Conservation (phyloP, 2,329 filamentous ascomycete species). For the Fusarium anguioides region DNA sequence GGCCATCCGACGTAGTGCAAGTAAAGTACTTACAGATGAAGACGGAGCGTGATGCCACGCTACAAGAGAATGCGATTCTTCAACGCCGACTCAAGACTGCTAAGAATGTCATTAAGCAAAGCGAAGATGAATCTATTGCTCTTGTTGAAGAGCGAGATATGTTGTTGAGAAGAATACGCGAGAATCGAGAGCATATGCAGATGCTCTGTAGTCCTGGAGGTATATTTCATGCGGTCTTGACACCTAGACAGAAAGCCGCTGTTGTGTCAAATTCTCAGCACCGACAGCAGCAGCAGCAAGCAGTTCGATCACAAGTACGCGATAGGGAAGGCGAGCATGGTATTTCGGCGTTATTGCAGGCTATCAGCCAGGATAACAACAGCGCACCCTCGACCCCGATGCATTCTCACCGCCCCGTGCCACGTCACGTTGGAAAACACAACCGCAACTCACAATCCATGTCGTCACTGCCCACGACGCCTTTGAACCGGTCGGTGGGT, state of each 20-base stretch:
- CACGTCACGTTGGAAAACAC: constrained; percentile 69
- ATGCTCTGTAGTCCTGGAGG: constrained; percentile 80
- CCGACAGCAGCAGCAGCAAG: constrained; percentile 62
- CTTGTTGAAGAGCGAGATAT: constrained; percentile 81
- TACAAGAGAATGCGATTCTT: constrained; percentile 73
- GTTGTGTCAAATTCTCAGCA: constrained; percentile 57
- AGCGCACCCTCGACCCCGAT: constrained; percentile 79
- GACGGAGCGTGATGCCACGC: constrained; percentile 71
- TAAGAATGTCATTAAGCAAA: constrained; percentile 81
- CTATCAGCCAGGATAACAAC: constrained; percentile 77
- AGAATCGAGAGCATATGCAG: constrained; percentile 89
- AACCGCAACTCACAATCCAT: constrained; percentile 82
- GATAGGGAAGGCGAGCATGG: constrained; percentile 68
- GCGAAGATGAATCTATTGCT: constrained; percentile 76
- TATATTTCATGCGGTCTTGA: constrained; percentile 71
- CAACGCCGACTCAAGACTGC: constrained; percentile 75
- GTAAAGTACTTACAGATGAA: constrained; percentile 71
- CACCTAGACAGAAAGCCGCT: constrained; percentile 61
- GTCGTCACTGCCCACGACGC: constrained; percentile 85
- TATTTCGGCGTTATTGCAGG: constrained; percentile 83
- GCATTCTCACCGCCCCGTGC: constrained; percentile 57
- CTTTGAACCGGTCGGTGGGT: constrained; percentile 64
- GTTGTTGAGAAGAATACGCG: constrained; percentile 84
- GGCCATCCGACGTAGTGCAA: constrained; percentile 64
- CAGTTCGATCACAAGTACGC: constrained; percentile 57